phyloP scores from a whole-genome alignment of 2,329 filamentous ascomycete genomes.

The Podosphaera fusca region DNA sequence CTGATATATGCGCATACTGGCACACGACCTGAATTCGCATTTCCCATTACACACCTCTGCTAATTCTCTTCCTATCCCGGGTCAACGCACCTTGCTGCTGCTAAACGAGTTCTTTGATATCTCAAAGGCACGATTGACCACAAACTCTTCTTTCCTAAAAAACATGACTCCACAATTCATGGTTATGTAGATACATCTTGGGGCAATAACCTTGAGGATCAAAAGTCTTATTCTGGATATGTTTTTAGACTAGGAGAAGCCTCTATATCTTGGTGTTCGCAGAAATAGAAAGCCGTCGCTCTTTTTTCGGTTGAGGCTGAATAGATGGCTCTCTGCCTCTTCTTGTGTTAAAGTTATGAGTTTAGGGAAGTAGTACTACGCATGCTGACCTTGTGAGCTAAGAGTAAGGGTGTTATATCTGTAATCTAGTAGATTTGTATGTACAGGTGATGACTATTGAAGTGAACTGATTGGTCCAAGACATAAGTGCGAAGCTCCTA shows the following conservation, averaged over 20 bases:
- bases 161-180: background rate
- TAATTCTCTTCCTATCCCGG: background rate
- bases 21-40: background rate
- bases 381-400: no score
- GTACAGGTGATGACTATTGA: no score
- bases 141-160: background rate
- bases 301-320: background rate
- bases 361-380: no score
- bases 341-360: no score
- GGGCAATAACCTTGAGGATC: background rate
- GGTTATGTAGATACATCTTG: background rate
- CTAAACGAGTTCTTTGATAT: background rate
- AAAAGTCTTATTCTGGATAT: background rate
- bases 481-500: no score
- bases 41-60: background rate
- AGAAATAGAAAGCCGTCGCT: background rate
- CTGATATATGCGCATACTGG: background rate
- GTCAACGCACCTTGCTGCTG: background rate
- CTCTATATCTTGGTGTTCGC: no score
- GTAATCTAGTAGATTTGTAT: no score
- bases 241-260: no score
- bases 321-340: background rate
- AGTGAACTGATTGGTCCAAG: no score
- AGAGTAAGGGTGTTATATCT: no score
- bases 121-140: background rate